Evolutionary conservation across 2,329 filamentous ascomycete species (phyloP).

Genomic region (Botrytis fabae): DNA sequence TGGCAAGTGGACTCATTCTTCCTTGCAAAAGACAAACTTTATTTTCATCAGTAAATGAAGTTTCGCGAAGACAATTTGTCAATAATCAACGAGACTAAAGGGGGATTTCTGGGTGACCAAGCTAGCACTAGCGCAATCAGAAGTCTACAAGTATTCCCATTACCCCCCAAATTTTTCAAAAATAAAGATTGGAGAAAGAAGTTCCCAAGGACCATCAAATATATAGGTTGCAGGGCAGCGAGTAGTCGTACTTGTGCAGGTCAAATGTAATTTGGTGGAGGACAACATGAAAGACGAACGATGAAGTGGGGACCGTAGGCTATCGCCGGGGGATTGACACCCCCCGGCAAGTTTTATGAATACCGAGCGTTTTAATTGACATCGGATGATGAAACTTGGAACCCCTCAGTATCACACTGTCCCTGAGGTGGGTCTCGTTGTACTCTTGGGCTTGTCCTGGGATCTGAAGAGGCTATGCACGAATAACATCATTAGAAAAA

Average conservation of each 20-base stretch:
- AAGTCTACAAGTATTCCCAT: not conserved
- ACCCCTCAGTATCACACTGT: not conserved
- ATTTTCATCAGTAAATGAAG: not conserved
- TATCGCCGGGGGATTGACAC: not conserved
- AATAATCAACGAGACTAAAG: not conserved
- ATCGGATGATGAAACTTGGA: constrained; percentile 1
- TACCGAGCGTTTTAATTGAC: not conserved
- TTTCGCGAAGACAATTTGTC: not conserved
- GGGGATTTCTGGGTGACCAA: not conserved
- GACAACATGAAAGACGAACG: not conserved
- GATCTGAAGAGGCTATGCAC: not conserved
- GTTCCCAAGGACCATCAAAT: rapidly evolving
- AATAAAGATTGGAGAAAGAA: not conserved
- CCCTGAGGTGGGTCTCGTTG: constrained; percentile 5
- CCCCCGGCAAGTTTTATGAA: not conserved
- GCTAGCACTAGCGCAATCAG: not conserved
- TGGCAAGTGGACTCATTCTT: not conserved
- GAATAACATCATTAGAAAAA: too few species aligned
- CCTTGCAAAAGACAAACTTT: too few species aligned
- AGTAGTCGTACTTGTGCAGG: not conserved
- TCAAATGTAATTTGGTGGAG: not conserved
- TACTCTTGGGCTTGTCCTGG: constrained; percentile 10
- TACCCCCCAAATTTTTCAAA: not conserved
- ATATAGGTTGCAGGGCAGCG: not conserved
- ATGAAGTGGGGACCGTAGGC: not conserved